Evolutionary conservation across 805 yeast genomes (phyloP), one percentile per base, ranked within the genome.

Genomic region (Aciculoconidium aculeatum): DNA sequence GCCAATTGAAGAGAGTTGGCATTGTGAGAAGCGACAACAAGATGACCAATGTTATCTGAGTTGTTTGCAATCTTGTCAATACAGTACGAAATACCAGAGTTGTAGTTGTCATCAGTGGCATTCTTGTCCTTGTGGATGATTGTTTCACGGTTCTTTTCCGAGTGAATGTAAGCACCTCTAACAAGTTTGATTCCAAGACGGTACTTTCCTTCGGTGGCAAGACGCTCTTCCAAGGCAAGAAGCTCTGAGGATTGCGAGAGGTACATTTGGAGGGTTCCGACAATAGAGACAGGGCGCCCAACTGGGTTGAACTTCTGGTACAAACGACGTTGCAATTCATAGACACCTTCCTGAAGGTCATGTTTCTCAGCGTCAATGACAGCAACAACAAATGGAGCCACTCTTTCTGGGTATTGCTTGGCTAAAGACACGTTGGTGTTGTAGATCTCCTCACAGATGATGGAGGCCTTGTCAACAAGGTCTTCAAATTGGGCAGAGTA

Each of bases 191-290:
- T 65, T 12, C 95, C 96, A 34, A 87, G 59, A 49, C 81, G 72
- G 57, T 88, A 88, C 31, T 58, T 54, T 30, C 72, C 68, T 32
- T 67, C 53, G 34, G 58, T 42, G 11, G 96, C 96, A 32, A 77
- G 62, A 41, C 66, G 56, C 40, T 74, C 72, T 52, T 88, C 96
- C 21, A 59, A 40, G 17, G 70, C 55, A 39, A 90, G 61, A 42
- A 82, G 68, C 12, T 67, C 66, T 2, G 77, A 53, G 1, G 94
- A 77, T 39, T 80, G 84, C 28, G 77, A 75, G 47, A 90, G 67
- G 56, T 88, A 88, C 85, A 90, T 77, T 63, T 88, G 97, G 56
- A 90, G 72, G 6, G 97, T 88, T 16, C 97, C 96, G 27, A 84
- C 83, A 15, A 85, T 83, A 17, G 81, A 73, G 13, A 77, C 68